Evolutionary conservation across 1,284 basidiomycete genomes (phyloP), one percentile per base, ranked within the genome.

Genomic region (Mycosarcoma maydis): DNA sequence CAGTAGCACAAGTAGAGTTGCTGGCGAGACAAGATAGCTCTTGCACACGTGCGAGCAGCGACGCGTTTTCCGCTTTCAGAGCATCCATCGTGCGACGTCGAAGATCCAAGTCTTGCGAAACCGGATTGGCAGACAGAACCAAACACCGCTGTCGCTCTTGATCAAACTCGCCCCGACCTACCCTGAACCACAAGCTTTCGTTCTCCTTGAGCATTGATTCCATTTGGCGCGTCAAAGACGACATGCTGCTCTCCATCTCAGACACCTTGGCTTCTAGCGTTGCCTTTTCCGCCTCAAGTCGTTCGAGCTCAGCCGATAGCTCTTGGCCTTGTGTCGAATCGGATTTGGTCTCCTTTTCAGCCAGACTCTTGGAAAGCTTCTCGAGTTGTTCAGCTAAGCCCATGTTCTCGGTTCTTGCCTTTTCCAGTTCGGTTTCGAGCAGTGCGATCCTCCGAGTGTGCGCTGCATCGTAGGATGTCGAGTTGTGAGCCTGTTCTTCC

Each of bases 41-140:
- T 29, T 75, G 75, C 1, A 85, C 53, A 6, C 82, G 72, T 6
- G 76, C 75, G 6, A 86, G 59, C 8, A 93, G 82, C 1, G 88
- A 89, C 41, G 87, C 86, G 75, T 93, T 94, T 83, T 94, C 92
- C 40, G 83, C 84, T 80, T 86, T 88, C 29, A 93, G 83, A 5
- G 88, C 83, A 34, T 91, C 88, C 82, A 93, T 84, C 9, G 85
- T 88, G 14, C 85, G 87, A 61, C 87, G 85, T 27, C 91, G 85
- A 16, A 90, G 82, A 53, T 90, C 89, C 9, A 86, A 86, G 87
- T 91, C 90, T 54, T 87, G 83, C 65, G 88, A 86, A 23, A 89
- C 89, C 0, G 92, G 92, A 69, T 92, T 93, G 40, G 90, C 87
- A 10, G 82, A 83, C 57, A 94, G 82, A 38, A 86, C 86, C 9